phyloP scores from a whole-genome alignment of 2,329 filamentous ascomycete species.

The Tolypocladium inflatum region DNA sequence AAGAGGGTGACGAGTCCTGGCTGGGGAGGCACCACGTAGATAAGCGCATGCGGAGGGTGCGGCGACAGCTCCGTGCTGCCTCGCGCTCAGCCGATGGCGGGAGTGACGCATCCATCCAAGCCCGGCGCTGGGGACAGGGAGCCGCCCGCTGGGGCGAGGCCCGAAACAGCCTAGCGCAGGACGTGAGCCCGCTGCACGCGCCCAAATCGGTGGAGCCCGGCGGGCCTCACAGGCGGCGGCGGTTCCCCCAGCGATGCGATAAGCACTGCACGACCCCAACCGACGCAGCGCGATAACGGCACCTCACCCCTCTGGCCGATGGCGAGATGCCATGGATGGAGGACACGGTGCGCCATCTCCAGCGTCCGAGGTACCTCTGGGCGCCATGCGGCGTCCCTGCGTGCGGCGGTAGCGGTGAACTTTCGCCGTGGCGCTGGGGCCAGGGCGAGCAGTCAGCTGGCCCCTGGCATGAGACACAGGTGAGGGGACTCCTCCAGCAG shows the following conservation, averaged over 20 bases:
- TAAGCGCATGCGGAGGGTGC: not conserved
- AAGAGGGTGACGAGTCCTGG: not conserved
- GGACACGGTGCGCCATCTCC: not conserved
- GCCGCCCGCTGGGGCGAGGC: not conserved
- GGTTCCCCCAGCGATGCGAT: slow-evolving; percentile 24
- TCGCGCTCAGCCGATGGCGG: slow-evolving; percentile 13
- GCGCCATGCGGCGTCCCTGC: too few species aligned
- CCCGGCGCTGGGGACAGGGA: not conserved
- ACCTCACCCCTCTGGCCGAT: not conserved
- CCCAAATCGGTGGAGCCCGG: slow-evolving; percentile 13
- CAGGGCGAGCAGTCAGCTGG: not conserved
- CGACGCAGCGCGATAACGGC: slow-evolving; percentile 11
- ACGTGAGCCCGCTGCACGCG: slow-evolving; percentile 2
- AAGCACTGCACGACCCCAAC: slow-evolving; percentile 9
- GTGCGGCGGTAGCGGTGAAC: not conserved
- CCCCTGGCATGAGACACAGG: not conserved
- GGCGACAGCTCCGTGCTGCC: not conserved
- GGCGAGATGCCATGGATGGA: not conserved
- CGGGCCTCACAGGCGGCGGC: slow-evolving; percentile 1
- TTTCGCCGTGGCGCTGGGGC: not conserved
- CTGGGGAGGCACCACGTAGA: not conserved
- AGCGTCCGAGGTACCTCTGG: not conserved
- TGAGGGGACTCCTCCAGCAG: not conserved
- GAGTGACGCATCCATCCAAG: slow-evolving; percentile 24
- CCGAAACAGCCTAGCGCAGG: not conserved